A percentile compares a stretch with the other conserved stretches of the same genome.
Conservation (phyloP, 371 early-diverging fungal genomes). For the Dentiscutata heterogama region DNA sequence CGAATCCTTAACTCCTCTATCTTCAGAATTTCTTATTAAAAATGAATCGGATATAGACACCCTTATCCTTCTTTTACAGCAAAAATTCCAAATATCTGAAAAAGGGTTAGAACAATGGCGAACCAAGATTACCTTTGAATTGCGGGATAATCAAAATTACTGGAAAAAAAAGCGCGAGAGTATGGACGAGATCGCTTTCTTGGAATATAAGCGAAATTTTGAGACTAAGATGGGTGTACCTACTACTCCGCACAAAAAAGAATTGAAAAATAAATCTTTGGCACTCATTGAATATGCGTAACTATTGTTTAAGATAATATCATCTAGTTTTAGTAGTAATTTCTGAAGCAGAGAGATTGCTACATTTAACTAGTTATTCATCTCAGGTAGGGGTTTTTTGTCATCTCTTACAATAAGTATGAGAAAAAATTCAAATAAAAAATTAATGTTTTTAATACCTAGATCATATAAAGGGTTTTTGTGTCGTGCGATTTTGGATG, state of each 20-base stretch:
- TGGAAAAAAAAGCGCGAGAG: conserved; percentile 41
- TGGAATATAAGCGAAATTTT: too few species aligned
- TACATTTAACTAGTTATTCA: background rate
- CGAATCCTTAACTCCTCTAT: conserved; percentile 42
- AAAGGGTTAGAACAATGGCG: conserved; percentile 31
- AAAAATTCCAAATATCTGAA: conserved; percentile 36
- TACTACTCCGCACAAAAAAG: too few species aligned
- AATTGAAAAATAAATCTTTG: conserved; percentile 38
- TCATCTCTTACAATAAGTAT: background rate
- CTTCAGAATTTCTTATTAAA: conserved; percentile 41
- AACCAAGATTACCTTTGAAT: conserved; percentile 39
- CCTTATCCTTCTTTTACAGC: too few species aligned
- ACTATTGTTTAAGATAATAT: conserved; percentile 18
- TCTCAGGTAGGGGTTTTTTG: conserved; percentile 3
- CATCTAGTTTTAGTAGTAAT: conserved; percentile 9
- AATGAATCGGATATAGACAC: too few species aligned
- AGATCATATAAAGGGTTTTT: too few species aligned
- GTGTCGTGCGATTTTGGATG: too few species aligned
- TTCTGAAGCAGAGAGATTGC: background rate
- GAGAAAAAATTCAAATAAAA: too few species aligned
- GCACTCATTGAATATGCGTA: conserved; percentile 35
- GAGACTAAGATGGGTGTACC: too few species aligned
- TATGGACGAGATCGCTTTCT: conserved; percentile 27
- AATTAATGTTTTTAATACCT: too few species aligned
- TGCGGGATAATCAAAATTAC: conserved; percentile 38